Evolutionary conservation across 306 rosid genomes (phyloP), one percentile per base, ranked within the genome.

Genomic region (Castanea mollissima): DNA sequence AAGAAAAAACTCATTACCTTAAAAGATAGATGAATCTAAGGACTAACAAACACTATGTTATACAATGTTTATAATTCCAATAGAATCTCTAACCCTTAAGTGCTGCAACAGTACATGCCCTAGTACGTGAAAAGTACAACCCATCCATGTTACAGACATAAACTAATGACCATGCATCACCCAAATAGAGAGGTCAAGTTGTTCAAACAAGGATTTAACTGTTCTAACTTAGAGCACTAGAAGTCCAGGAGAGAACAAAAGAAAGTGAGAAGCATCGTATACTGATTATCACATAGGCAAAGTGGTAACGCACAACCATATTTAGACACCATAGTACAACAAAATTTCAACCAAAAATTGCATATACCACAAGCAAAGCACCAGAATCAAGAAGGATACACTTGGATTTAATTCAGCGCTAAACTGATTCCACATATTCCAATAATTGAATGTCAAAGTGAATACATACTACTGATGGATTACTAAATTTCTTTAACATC

Each of bases 361-460:
- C 46, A 31, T 64, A 31, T 29, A 18, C 70, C 70, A 16, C 54
- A 11, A 49, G 54, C 46, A 64, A 64, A 62, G 34, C 15, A 27
- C 68, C 44, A 31, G 44, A 64, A 16, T 64, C 46, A 29, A 49
- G 12, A 64, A 31, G 46, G 46, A n/a, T 32, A 64, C 20, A 32
- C 46, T 6, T 64, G 44, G 35, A 29, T 29, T 20, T 15, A 62
- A 62, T 62, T 27, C 69, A 62, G 69, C 69, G 27, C 69, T 29
- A 5, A 5, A 49, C 29, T 27, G 68, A 62, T 27, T 13, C 15
- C 69, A 62, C 38, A 27, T 62, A 62, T 25, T 62, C 34, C 35
- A 29, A 62, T 62, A 27, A 27, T 27, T 62, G 38, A 7, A 59
- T 49, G 54, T 73, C 31, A 82, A 68, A 68, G 74, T 15, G 81